Conservation (phyloP, 1,284 basidiomycete genomes). For the Entoloma clypeatum region DNA sequence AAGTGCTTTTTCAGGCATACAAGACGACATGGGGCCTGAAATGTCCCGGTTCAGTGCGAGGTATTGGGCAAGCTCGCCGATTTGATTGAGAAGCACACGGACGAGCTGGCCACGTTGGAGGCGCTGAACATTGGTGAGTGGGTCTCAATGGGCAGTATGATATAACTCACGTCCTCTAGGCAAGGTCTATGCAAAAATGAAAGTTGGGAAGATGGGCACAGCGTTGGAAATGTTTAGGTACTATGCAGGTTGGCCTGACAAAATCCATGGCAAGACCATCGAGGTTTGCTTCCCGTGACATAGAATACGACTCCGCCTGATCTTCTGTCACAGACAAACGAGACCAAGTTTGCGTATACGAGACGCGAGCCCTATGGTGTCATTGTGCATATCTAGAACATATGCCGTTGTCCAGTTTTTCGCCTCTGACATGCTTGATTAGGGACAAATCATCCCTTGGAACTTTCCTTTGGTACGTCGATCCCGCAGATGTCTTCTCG, state of each 20-base stretch:
- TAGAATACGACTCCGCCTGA: background rate
- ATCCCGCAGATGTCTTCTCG: background rate
- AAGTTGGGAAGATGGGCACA: constrained; percentile 46
- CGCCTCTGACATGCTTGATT: background rate
- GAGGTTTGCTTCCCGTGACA: constrained; percentile 32
- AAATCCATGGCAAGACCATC: constrained; percentile 62
- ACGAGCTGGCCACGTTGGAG: constrained; percentile 72
- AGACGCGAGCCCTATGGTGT: constrained; percentile 91
- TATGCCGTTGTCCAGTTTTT: background rate
- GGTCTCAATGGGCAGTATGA: background rate
- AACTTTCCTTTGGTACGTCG: constrained; percentile 45
- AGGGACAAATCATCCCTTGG: constrained; percentile 80
- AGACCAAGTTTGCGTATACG: constrained; percentile 70
- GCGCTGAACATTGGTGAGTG: constrained; percentile 57
- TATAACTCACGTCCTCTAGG: constrained; percentile 24
- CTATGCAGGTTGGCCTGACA: constrained; percentile 54
- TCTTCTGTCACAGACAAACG: constrained; percentile 42
- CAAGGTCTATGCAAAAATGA: constrained; percentile 54
- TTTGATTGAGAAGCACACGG: constrained; percentile 64
- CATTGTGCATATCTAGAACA: constrained; percentile 34
- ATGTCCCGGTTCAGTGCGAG: constrained; percentile 55
- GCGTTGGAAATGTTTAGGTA: constrained; percentile 45
- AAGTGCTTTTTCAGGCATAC: no score
- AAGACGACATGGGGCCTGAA: constrained; percentile 66
- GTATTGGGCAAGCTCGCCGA: constrained; percentile 70